Evolutionary conservation across 805 yeast genomes (phyloP).

Genomic region (Saturnispora mendoncae): DNA sequence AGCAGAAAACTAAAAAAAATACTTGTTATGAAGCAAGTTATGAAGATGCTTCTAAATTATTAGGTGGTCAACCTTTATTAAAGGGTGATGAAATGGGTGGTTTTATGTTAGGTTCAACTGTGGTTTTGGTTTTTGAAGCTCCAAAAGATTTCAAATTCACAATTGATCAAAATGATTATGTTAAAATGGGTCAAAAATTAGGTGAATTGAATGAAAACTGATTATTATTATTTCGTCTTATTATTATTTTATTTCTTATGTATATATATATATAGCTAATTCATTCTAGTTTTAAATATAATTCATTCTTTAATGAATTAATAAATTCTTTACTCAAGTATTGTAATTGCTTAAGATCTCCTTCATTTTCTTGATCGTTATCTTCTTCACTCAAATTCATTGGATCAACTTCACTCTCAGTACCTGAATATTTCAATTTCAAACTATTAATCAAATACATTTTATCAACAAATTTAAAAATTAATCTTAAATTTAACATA

Average conservation of each 20-base stretch:
- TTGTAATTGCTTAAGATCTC: constrained; percentile 27
- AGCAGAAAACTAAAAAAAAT: constrained; percentile 48
- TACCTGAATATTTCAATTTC: constrained; percentile 1
- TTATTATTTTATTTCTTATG: too few species aligned
- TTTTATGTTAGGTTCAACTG: constrained; percentile 89
- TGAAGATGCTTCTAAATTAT: constrained; percentile 59
- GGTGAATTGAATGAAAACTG: too few species aligned
- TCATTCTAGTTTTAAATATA: constrained; percentile 31
- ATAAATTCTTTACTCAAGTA: constrained; percentile 43
- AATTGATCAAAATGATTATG: constrained; percentile 62
- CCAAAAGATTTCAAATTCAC: constrained; percentile 70
- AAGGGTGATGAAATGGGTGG: constrained; percentile 98
- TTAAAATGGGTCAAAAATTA: constrained; percentile 75
- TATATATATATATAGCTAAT: too few species aligned
- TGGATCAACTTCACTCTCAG: constrained; percentile 3
- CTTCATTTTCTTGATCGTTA: background rate
- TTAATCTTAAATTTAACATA: constrained; percentile 51
- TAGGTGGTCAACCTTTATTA: constrained; percentile 80
- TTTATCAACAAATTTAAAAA: constrained; percentile 53
- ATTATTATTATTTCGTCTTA: too few species aligned
- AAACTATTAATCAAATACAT: constrained; percentile 12
- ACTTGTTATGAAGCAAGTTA: constrained; percentile 94
- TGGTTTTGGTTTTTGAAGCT: constrained; percentile 95
- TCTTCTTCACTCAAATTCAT: constrained; percentile 12
- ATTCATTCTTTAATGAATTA: constrained; percentile 40